Conservation (phyloP, 352 stramenopile genomes). For the Phytophthora meadii region DNA sequence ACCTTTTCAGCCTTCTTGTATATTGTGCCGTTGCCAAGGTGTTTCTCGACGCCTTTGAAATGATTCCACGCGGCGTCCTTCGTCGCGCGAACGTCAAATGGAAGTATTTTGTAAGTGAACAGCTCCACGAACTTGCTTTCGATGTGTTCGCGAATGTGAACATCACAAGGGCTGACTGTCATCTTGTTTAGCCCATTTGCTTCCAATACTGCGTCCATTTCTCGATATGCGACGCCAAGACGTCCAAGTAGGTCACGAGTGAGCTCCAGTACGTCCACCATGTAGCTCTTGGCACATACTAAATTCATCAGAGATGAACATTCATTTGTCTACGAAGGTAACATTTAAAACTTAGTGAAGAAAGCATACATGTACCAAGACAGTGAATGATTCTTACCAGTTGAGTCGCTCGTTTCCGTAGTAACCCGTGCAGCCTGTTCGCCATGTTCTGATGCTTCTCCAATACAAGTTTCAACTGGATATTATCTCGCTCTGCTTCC, state of each 20-base stretch:
- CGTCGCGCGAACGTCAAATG: constrained; percentile 18
- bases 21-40: constrained; percentile 26
- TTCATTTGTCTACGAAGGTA: constrained; percentile 12
- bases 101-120: constrained; percentile 30
- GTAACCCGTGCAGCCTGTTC: constrained; percentile 37
- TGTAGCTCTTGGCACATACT: constrained; percentile 3
- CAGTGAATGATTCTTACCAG: constrained; percentile 12
- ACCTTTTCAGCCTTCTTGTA: constrained; percentile 34
- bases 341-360: not conserved
- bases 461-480: constrained; percentile 40
- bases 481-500: constrained; percentile 39
- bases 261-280: constrained; percentile 20
- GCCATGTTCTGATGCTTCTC: constrained; percentile 49
- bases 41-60: constrained; percentile 38
- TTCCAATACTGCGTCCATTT: constrained; percentile 26
- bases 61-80: constrained; percentile 29
- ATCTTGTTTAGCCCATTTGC: constrained; percentile 31
- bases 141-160: constrained; percentile 23
- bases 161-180: constrained; percentile 19
- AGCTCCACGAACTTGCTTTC: constrained; percentile 31
- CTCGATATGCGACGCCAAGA: constrained; percentile 18
- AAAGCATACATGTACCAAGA: not conserved
- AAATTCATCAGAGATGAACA: constrained; percentile 8
- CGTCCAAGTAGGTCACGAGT: constrained; percentile 17
- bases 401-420: constrained; percentile 34